Base-by-base conservation (phyloP, 2,329 filamentous ascomycete genomes). In the Proliferodiscus dingleyae region DNA sequence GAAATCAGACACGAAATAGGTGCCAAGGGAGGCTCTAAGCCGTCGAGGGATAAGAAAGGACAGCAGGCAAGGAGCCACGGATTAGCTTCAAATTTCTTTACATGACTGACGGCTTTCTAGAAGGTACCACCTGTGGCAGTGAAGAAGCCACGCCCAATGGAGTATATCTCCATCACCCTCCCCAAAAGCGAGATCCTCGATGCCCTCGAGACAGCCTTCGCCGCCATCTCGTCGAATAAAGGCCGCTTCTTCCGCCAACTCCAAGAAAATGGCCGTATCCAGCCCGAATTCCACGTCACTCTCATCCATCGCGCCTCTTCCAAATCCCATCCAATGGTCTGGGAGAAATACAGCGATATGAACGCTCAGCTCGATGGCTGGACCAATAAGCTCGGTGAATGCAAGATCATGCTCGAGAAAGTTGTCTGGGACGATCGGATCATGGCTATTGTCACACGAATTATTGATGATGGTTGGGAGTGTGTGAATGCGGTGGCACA, bases 201-300 rank as follows among this genome's bases (percentile, higher is more conserved):
- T 2, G 71, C 81, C 9, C 79, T 97, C 3, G 80, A 89, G 8
- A 77, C 78, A 40, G 70, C 85, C 11, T 96, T 98, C 65, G 69
- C 71, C 18, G 68, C 70, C 5, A 67, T 73, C 5, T 64, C 67
- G 2, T 58, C 78, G 0, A 66, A 80, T 13, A 72, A 70, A 24
- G 70, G 78, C n/a, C 73, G 70, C 18, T 83, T 95, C 61, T 98
- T 87, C 70, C 78, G 77, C 57, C 79, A 87, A 46, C 76, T 98
- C 26, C 78, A 85, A 64, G 75, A 85, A 55, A 77, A 74, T 2
- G 77, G 83, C 16, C 86, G 93, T 44, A 69, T 97, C 5, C 91
- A 97, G 66, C 63, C 75, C n/a, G 75, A 82, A 32, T 98, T 97
- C 64, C 93, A 98, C 64, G 87, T 98, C 47, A 98, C 93, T 0